Percentiles rank a stretch among this genome's conserved stretches.
Conservation (phyloP, 75 land plant species). For the Selaginella tamariscina region DNA sequence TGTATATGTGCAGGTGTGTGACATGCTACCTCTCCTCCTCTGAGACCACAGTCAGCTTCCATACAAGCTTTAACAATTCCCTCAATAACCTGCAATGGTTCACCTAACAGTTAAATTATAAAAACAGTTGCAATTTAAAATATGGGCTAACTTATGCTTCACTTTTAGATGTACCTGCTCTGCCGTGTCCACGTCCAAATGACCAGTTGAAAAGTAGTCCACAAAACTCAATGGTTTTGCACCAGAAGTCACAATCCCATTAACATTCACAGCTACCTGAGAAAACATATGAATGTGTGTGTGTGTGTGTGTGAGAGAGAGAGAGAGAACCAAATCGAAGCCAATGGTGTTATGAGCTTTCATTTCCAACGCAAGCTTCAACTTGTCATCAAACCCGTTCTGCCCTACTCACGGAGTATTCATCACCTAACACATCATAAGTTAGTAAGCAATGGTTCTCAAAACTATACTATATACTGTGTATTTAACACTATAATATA, state of each 20-base stretch:
- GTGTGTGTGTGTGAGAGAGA: background rate
- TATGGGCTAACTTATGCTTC: no score
- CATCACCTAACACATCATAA: background rate
- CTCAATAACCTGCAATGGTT: background rate
- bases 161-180: background rate
- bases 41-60: background rate
- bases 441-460: no score
- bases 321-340: background rate
- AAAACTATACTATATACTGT: background rate
- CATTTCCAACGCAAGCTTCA: background rate
- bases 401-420: background rate
- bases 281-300: background rate
- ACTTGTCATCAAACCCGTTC: background rate
- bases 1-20: no score
- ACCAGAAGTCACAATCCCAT: background rate
- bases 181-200: background rate
- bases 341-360: background rate
- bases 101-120: no score
- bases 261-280: background rate
- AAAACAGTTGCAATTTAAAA: no score
- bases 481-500: background rate
- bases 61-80: background rate
- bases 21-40: background rate
- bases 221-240: background rate
- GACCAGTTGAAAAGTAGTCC: background rate